Conservation (phyloP, 2,329 filamentous ascomycete species). For the Emmonsia crescens region DNA sequence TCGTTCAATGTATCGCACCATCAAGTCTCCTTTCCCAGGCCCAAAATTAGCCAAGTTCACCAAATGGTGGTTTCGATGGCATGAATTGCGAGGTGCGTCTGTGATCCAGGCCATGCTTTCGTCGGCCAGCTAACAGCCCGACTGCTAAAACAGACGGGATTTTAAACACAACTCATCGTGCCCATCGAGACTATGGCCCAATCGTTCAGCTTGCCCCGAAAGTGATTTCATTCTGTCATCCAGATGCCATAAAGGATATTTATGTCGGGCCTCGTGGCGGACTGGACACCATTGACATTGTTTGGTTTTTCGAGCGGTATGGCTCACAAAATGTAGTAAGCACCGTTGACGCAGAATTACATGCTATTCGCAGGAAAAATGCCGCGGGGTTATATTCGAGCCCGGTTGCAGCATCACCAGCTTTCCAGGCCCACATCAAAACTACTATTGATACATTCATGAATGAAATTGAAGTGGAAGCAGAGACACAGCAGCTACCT, state of each 20-base stretch:
- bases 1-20: slow-evolving; percentile 2
- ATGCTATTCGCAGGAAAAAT: slow-evolving; percentile 11
- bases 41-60: slow-evolving; percentile 13
- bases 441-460: slow-evolving; percentile 10
- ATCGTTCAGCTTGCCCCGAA: slow-evolving; percentile 10
- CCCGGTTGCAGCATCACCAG: slow-evolving; percentile 7
- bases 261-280: slow-evolving; percentile 11
- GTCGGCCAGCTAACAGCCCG: not conserved
- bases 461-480: slow-evolving; percentile 7
- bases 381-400: slow-evolving; percentile 10
- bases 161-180: not conserved
- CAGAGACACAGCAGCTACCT: not conserved
- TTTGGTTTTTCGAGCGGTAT: slow-evolving; percentile 11
- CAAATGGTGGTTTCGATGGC: slow-evolving; percentile 9
- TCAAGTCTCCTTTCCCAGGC: slow-evolving; percentile 12
- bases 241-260: slow-evolving; percentile 12
- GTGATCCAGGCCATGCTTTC: not conserved
- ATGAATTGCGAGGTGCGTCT: slow-evolving; percentile 10
- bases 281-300: slow-evolving; percentile 4
- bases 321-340: slow-evolving; percentile 13
- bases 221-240: slow-evolving; percentile 13
- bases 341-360: slow-evolving; percentile 12
- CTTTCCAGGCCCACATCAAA: slow-evolving; percentile 8
- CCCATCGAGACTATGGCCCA: slow-evolving; percentile 12
- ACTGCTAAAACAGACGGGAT: not conserved